A percentile compares a stretch with the other conserved stretches of the same genome.
Conservation (phyloP, 2,329 filamentous ascomycete genomes). For the Penicillium concentricum region DNA sequence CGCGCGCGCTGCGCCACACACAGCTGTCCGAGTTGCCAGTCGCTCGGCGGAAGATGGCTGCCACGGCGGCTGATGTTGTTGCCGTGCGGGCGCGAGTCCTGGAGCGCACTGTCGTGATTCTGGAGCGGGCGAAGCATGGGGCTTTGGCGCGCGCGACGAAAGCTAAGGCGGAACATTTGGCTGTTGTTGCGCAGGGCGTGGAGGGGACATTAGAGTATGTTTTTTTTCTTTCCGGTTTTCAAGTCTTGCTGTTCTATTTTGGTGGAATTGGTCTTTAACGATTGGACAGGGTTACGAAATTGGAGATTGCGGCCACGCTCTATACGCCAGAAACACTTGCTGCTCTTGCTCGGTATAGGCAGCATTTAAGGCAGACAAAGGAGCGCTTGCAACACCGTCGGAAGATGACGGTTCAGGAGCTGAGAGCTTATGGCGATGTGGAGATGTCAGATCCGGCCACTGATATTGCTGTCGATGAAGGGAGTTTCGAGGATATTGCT, state of each 20-base stretch:
- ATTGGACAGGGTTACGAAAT: slow-evolving; percentile 34
- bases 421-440: slow-evolving; percentile 36
- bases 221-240: slow-evolving; percentile 8
- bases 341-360: slow-evolving; percentile 34
- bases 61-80: slow-evolving; percentile 36
- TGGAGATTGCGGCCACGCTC: slow-evolving; percentile 37
- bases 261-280: neutral
- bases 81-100: slow-evolving; percentile 33
- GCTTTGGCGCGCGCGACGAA: slow-evolving; percentile 35
- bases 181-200: slow-evolving; percentile 38
- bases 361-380: slow-evolving; percentile 32
- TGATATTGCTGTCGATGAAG: slow-evolving; percentile 12
- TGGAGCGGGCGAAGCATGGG: slow-evolving; percentile 43
- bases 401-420: slow-evolving; percentile 29
- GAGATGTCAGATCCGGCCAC: slow-evolving; percentile 16
- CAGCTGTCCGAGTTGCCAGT: slow-evolving; percentile 37
- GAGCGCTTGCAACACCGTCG: slow-evolving; percentile 32
- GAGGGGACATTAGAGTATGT: slow-evolving; percentile 39
- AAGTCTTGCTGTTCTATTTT: neutral
- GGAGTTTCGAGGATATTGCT: slow-evolving; percentile 38
- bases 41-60: slow-evolving; percentile 35
- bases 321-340: slow-evolving; percentile 39
- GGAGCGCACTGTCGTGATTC: slow-evolving; percentile 39
- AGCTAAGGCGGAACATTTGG: slow-evolving; percentile 42
- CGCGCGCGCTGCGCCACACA: slow-evolving; percentile 27